Evolutionary conservation across 2,329 filamentous ascomycete genomes (phyloP).

Genomic region (Aspergillus flavus): DNA sequence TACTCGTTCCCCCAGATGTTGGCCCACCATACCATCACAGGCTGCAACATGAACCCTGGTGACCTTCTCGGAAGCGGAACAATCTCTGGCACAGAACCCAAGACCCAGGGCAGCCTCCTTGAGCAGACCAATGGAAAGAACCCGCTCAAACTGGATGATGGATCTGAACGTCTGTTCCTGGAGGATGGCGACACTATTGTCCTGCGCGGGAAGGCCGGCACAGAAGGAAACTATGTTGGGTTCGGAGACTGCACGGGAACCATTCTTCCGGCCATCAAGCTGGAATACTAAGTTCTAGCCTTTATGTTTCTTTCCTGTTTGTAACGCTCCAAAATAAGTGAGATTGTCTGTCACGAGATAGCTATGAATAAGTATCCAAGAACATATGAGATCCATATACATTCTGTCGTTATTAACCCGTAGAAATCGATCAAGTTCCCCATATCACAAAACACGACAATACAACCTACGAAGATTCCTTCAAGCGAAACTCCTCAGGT

Average conservation of each 20-base stretch:
- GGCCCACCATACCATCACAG: constrained; percentile 74
- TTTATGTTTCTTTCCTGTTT: constrained; percentile 1
- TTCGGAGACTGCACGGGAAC: constrained; percentile 73
- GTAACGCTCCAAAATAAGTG: constrained; percentile 9
- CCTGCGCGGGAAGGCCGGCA: constrained; percentile 67
- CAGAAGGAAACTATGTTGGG: constrained; percentile 69
- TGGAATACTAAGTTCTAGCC: constrained; percentile 20
- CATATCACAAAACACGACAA: background rate
- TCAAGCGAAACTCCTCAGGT: constrained; percentile 47
- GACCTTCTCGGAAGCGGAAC: constrained; percentile 79
- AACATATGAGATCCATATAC: background rate
- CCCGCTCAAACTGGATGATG: constrained; percentile 62
- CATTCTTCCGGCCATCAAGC: constrained; percentile 54
- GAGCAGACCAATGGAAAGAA: constrained; percentile 73
- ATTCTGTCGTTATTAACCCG: background rate
- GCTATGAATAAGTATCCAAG: constrained; percentile 11
- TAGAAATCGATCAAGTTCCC: background rate
- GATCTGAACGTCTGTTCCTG: constrained; percentile 70
- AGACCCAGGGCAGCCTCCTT: constrained; percentile 67
- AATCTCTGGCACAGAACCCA: constrained; percentile 66
- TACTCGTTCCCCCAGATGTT: constrained; percentile 85
- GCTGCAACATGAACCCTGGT: constrained; percentile 72
- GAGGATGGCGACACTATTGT: constrained; percentile 73
- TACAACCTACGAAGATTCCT: constrained; percentile 8
- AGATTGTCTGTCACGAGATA: constrained; percentile 9